Base-by-base conservation (phyloP, 78 protist species). In the Mastigamoeba balamuthi region DNA sequence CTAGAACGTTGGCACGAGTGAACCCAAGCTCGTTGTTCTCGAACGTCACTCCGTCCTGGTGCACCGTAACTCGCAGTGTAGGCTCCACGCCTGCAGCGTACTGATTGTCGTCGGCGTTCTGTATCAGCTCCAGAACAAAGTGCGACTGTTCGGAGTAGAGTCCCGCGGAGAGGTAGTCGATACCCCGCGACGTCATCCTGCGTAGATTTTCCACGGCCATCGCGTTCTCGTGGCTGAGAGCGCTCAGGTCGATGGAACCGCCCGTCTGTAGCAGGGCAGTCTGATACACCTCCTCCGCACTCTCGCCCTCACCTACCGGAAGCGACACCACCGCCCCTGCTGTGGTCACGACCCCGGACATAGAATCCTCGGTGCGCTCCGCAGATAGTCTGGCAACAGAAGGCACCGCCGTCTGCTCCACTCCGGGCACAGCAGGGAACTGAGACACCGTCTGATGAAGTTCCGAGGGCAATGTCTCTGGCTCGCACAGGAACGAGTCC, bases 91-190 rank as follows among this genome's bases (percentile, higher is more conserved):
- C 58, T 17, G 17, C 17, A 25, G 58, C 33, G 53, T 87, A 87
- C 1, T 3, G 0, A 74, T 87, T 87, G 73, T 87, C 91, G 25
- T 87, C 91, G 39, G 85, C 79, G 43, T 87, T 87, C 40, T 87
- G 91, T 7, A 87, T 53, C 38, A 87, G 80, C 73, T 87, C 90
- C 39, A 77, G 38, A 9, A 85, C 76, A 10, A 85, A 85, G 52
- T 85, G 89, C 1, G 17, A 23, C 7, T 76, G 65, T 7, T 37
- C 4, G 2, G 77, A 3, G 40, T 81, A 81, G 30, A 81, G 40
- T 1, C 63, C 86, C 6, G 36, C 1, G 1, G 78, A 2, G 35
- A 79, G 77, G 17, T 17, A 17, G 33, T 48, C 58, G 17, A 48
- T 48, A 48, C 33, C 17, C 17, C 58, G 17, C 17, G 58, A 48